These are phyloP conservation scores for Gloeopeniophorella convolvens DNA, from an alignment of 768 basidiomycete genomes.

Conservation along the genomic window DNA sequence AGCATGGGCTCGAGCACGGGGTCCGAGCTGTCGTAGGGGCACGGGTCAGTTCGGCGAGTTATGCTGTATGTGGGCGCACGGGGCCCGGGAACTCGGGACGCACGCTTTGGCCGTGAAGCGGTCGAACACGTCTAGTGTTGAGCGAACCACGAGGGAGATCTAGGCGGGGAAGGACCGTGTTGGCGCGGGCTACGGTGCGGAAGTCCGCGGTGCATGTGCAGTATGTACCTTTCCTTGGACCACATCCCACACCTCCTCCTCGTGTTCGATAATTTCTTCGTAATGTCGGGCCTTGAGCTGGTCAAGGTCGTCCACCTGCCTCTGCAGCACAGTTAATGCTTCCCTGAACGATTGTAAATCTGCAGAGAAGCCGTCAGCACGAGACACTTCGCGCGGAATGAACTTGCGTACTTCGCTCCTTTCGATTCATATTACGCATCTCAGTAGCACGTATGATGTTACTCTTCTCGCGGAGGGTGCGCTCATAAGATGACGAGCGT, in stretches of 20 bases:
- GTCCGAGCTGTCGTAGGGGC: slow-evolving; percentile 52
- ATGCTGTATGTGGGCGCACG: not conserved
- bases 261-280: slow-evolving; percentile 82
- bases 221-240: slow-evolving; percentile 74
- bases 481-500: slow-evolving; percentile 80
- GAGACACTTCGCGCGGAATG: not conserved
- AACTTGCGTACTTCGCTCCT: slow-evolving; percentile 60
- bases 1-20: slow-evolving; percentile 88
- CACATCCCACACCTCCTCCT: slow-evolving; percentile 93
- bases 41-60: not conserved
- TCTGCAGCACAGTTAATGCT: slow-evolving; percentile 72
- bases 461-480: slow-evolving; percentile 75
- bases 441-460: slow-evolving; percentile 81
- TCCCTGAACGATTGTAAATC: slow-evolving; percentile 87
- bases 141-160: slow-evolving; percentile 79
- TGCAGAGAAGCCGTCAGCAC: slow-evolving; percentile 28
- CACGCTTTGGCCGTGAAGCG: slow-evolving; percentile 81
- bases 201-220: slow-evolving; percentile 30
- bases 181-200: not conserved
- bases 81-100: slow-evolving; percentile 29
- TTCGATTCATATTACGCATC: slow-evolving; percentile 74
- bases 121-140: slow-evolving; percentile 90
- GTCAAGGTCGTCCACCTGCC: slow-evolving; percentile 89
- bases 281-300: slow-evolving; percentile 81
- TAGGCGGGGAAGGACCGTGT: slow-evolving; percentile 25